These are phyloP conservation scores for Neofusicoccum parvum DNA, from an alignment of 2,329 filamentous ascomycete genomes.

Conservation along the genomic window DNA sequence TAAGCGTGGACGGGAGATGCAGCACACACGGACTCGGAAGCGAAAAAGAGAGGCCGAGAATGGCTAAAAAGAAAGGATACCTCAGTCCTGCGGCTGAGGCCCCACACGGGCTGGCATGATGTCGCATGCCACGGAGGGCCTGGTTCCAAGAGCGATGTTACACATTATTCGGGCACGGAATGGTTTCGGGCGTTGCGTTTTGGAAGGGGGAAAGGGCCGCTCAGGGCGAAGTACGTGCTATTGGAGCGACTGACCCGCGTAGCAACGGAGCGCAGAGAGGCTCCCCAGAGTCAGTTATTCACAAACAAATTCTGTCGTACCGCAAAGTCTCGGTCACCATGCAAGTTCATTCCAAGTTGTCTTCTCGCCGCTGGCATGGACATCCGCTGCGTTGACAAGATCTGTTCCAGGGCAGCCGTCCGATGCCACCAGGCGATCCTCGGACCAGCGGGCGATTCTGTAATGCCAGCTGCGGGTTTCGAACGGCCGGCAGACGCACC, in stretches of 20 bases:
- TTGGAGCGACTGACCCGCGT: background rate
- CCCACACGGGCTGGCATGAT: background rate
- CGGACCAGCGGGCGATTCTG: background rate
- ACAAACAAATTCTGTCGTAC: conserved; percentile 1
- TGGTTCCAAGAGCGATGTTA: background rate
- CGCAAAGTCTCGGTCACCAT: background rate
- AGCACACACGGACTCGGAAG: background rate
- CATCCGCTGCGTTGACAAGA: background rate
- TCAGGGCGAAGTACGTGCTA: background rate
- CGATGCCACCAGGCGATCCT: background rate
- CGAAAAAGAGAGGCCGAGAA: background rate
- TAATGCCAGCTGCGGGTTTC: background rate
- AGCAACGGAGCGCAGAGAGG: background rate
- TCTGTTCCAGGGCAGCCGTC: background rate
- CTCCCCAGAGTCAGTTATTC: background rate
- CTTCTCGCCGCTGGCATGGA: background rate
- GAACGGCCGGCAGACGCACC: background rate
- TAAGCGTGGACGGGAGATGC: background rate
- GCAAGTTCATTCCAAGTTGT: background rate
- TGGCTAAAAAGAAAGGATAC: background rate
- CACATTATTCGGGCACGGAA: background rate
- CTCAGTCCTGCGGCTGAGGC: background rate
- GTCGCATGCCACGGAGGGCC: background rate
- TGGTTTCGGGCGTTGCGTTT: conserved; percentile 7
- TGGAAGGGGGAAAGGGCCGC: background rate